These are phyloP conservation scores for Harrya chromipes DNA, from an alignment of 768 basidiomycete species.

Conservation along the genomic window DNA sequence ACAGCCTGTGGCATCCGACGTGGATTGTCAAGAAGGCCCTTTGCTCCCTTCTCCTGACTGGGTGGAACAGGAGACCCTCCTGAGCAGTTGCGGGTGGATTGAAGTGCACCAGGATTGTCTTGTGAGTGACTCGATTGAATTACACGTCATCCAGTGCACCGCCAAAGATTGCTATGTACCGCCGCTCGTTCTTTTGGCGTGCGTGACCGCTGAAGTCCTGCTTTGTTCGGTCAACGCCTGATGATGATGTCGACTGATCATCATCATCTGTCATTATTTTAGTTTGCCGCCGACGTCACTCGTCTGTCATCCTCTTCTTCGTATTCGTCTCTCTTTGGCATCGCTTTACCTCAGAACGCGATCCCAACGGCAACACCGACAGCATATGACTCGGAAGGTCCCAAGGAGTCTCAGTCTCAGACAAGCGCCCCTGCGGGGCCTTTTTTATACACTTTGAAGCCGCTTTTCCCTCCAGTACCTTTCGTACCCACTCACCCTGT, in stretches of 20 bases:
- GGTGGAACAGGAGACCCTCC: conserved; percentile 70
- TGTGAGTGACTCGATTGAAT: conserved; percentile 45
- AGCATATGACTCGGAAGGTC: conserved; percentile 18
- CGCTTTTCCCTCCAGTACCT: conserved; percentile 71
- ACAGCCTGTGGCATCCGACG: conserved; percentile 54
- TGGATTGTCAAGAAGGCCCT: conserved; percentile 60
- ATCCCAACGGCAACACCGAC: conserved; percentile 23
- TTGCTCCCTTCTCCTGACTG: conserved; percentile 71
- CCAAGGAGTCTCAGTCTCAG: conserved; percentile 26
- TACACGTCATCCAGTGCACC: background rate
- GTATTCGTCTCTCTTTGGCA: conserved; percentile 46
- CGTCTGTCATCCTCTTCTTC: conserved; percentile 35
- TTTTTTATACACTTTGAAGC: conserved; percentile 52
- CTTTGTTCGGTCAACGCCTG: conserved; percentile 4
- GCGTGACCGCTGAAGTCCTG: conserved; percentile 1
- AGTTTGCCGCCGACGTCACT: conserved; percentile 26
- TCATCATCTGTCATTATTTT: conserved; percentile 10
- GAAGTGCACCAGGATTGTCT: conserved; percentile 63
- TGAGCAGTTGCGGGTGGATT: conserved; percentile 69
- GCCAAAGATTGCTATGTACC: background rate
- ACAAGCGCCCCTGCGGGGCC: conserved; percentile 21
- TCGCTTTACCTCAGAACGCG: conserved; percentile 38
- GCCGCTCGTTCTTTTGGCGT: background rate
- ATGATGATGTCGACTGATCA: conserved; percentile 16
- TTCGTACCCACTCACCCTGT: conserved; percentile 73